These are phyloP conservation scores for Ceriops tagal DNA, from an alignment of 345 rosid species.

Conservation along the genomic window DNA sequence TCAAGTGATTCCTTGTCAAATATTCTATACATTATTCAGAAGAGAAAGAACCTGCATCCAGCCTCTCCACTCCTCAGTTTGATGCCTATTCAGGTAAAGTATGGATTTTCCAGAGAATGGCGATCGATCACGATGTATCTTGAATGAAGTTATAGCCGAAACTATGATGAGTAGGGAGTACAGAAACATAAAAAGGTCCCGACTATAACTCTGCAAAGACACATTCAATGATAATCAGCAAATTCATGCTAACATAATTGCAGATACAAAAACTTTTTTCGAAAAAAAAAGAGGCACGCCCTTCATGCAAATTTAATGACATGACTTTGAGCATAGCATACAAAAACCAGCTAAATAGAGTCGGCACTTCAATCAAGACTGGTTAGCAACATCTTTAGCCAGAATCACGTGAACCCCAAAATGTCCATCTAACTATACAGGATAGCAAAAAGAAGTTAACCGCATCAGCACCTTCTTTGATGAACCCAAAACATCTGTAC, in stretches of 20 bases:
- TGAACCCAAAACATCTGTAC: slow-evolving; percentile 74
- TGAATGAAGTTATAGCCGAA: slow-evolving; percentile 91
- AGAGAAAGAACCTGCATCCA: slow-evolving; percentile 96
- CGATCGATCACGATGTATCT: slow-evolving; percentile 77
- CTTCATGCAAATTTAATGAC: not conserved
- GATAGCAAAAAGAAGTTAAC: slow-evolving; percentile 9
- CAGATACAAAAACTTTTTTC: not conserved
- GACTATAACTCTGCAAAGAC: slow-evolving; percentile 70
- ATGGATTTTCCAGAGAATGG: slow-evolving; percentile 84
- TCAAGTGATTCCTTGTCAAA: no score
- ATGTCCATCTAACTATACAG: not conserved
- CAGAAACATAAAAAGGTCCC: slow-evolving; percentile 88
- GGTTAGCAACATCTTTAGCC: not conserved
- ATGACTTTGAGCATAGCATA: not conserved
- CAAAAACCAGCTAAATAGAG: not conserved
- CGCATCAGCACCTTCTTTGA: slow-evolving; percentile 61
- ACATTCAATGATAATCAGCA: slow-evolving; percentile 1
- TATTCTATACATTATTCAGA: not conserved
- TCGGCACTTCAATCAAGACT: not conserved
- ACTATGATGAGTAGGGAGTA: slow-evolving; percentile 94
- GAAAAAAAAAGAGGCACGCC: not conserved
- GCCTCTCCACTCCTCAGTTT: slow-evolving; percentile 99
- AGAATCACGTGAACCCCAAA: not conserved
- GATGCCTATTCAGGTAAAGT: slow-evolving; percentile 93
- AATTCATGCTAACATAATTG: not conserved